Percentiles rank a stretch among this genome's conserved stretches.
These are phyloP conservation scores for Chaetomium fimeti DNA, from an alignment of 495 filamentous ascomycete species.

Conservation along the genomic window DNA sequence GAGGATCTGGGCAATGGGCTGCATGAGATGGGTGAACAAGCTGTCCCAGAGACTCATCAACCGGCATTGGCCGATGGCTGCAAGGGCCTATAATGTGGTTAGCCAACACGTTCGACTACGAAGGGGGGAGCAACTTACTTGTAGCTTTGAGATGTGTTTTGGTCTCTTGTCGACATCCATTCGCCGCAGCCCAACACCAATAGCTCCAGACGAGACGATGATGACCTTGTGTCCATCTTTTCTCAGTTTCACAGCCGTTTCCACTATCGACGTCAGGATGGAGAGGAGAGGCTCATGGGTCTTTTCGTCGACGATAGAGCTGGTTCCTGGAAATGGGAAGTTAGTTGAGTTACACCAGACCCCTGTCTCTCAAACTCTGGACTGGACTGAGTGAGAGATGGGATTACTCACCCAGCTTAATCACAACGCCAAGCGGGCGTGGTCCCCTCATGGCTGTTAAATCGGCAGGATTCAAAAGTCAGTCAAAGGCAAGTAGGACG, in stretches of 20 bases:
- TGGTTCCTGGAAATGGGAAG: conserved; percentile 64
- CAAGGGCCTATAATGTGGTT: conserved; percentile 64
- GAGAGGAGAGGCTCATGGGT: conserved; percentile 96
- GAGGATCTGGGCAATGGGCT: conserved; percentile 91
- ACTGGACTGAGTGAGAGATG: not conserved
- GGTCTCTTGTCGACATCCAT: conserved; percentile 90
- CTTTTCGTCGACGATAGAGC: conserved; percentile 94
- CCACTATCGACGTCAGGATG: conserved; percentile 83
- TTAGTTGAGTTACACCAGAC: conserved; percentile 17
- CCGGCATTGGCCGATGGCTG: conserved; percentile 92
- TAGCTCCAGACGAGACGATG: conserved; percentile 93
- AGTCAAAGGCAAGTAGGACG: conserved; percentile 3
- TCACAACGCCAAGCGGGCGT: conserved; percentile 73
- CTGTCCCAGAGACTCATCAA: conserved; percentile 96
- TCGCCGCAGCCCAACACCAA: conserved; percentile 83
- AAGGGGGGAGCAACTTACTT: conserved; percentile 47
- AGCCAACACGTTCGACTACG: not conserved
- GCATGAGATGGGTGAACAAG: conserved; percentile 78
- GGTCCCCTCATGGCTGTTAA: conserved; percentile 50
- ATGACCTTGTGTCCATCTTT: conserved; percentile 93
- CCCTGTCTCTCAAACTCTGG: not conserved
- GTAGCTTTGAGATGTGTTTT: conserved; percentile 80
- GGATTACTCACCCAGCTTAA: conserved; percentile 76
- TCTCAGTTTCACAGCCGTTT: conserved; percentile 79
- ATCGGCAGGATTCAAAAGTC: not conserved